Percentiles rank a stretch among this genome's conserved stretches.
Evolutionary conservation across 257 asterid species (phyloP).

Genomic region (Gentiana macrophylla): DNA sequence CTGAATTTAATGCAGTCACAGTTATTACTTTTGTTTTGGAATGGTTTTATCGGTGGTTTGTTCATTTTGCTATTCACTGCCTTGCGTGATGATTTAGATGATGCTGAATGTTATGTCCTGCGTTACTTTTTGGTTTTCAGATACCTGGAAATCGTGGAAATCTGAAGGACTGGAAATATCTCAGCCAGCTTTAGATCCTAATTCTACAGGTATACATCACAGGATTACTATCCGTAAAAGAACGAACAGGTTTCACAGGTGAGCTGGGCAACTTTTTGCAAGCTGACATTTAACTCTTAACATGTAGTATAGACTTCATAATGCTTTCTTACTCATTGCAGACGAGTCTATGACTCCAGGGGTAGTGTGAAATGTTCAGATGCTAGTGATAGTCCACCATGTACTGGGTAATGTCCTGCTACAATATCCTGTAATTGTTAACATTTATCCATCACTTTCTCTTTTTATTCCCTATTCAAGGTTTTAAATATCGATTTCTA

Average conservation of each 20-base stretch:
- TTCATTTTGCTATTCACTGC: no score
- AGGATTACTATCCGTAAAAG: conserved; percentile 76
- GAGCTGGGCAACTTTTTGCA: conserved; percentile 13
- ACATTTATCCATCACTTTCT: not conserved
- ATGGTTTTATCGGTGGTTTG: no score
- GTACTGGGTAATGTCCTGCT: conserved; percentile 50
- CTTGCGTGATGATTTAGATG: not conserved
- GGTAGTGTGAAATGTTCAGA: conserved; percentile 78
- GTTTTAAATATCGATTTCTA: not conserved
- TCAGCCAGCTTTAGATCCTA: conserved; percentile 99
- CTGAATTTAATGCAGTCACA: no score
- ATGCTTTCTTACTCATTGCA: conserved; percentile 19
- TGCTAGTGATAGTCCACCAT: conserved; percentile 87
- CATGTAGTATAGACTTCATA: conserved; percentile 10
- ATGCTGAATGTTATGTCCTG: not conserved
- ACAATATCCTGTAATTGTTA: not conserved
- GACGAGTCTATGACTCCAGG: conserved; percentile 75
- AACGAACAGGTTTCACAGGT: conserved; percentile 69
- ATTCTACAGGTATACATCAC: conserved; percentile 96
- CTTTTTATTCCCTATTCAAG: not conserved
- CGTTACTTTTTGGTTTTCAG: conserved; percentile 21
- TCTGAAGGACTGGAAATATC: conserved; percentile 88
- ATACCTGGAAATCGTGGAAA: conserved; percentile 69
- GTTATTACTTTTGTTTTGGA: no score
- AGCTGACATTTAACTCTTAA: conserved; percentile 12